A percentile compares a stretch with the other conserved stretches of the same genome.
Evolutionary conservation across 495 filamentous ascomycete species (phyloP).

Genomic region (Hapsidospora chrysogenum): DNA sequence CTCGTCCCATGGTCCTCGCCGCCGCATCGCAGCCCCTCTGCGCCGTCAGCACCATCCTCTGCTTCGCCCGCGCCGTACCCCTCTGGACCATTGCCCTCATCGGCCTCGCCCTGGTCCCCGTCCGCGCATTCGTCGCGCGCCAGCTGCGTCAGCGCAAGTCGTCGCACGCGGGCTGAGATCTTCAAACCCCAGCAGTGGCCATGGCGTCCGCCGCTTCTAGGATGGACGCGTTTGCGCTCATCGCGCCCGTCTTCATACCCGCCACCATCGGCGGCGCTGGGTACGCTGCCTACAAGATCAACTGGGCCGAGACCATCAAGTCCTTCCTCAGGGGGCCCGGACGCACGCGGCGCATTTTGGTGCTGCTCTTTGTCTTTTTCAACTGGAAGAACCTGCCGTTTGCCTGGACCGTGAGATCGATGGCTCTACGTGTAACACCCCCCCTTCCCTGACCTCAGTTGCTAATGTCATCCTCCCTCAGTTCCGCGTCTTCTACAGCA

Average conservation of each 20-base stretch:
- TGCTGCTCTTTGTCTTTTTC: constrained; percentile 32
- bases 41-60: constrained; percentile 17
- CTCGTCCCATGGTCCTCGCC: too few relatives aligned
- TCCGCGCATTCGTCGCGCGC: constrained; percentile 6
- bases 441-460: constrained; percentile 6
- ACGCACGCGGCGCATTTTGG: constrained; percentile 26
- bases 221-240: constrained; percentile 13
- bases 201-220: constrained; percentile 26
- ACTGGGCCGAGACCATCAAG: constrained; percentile 14
- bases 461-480: constrained; percentile 9
- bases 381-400: constrained; percentile 62
- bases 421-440: background rate
- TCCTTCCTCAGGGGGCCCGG: constrained; percentile 34
- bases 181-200: background rate
- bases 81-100: constrained; percentile 23
- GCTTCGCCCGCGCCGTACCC: constrained; percentile 16
- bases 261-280: constrained; percentile 15
- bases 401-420: constrained; percentile 50
- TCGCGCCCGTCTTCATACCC: constrained; percentile 21
- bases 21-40: constrained; percentile 4
- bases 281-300: constrained; percentile 23
- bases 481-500: constrained; percentile 46
- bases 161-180: background rate
- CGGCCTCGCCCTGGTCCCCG: constrained; percentile 13
- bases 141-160: background rate